Evolutionary conservation across 768 basidiomycete species (phyloP), one percentile per base, ranked within the genome.

Genomic region (Psilocybe tampanensis): DNA sequence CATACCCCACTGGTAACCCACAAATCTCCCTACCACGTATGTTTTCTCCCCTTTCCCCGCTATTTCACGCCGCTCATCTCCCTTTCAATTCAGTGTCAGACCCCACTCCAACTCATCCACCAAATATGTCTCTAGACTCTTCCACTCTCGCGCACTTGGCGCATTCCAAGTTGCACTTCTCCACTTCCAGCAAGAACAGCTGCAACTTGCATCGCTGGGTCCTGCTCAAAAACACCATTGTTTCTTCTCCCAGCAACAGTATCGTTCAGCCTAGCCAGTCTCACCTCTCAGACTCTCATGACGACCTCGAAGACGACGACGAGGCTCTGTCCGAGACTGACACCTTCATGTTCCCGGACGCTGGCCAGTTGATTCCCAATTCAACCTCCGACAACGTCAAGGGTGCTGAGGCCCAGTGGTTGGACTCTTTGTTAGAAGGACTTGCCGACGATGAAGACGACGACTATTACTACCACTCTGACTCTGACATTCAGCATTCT

Each of bases 141-240:
- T 63, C 76, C 55, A 79, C 76, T 66, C 74, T 92, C 55, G 85
- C 80, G 62, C 72, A 80, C 60, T 76, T 90, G 72, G 86, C 90
- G 72, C 88, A 85, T 67, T 80, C 77, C 75, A 92, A 93, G 79
- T 79, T 93, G 76, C 84, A 86, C 62, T 70, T 80, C 61, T 87
- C 84, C 66, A 69, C 82, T 65, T 80, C 80, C 54, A 72, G 76
- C 68, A 86, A 82, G 75, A 88, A 89, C 76, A 83, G 73, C 61
- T 80, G 81, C 78, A 90, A 85, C 74, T 82, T 93, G 75, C 89
- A 90, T 68, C 89, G 90, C 69, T 92, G 89, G 89, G 91, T 94
- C 51, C 80, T 94, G 56, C 81, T 93, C 68, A 92, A 92, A 87
- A 94, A 93, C 71, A 91, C 89, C 26, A 80, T 92, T 60, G 72